Evolutionary conservation across 164 flowering plant genomes (phyloP).

Genomic region (Kingdonia uniflora): DNA sequence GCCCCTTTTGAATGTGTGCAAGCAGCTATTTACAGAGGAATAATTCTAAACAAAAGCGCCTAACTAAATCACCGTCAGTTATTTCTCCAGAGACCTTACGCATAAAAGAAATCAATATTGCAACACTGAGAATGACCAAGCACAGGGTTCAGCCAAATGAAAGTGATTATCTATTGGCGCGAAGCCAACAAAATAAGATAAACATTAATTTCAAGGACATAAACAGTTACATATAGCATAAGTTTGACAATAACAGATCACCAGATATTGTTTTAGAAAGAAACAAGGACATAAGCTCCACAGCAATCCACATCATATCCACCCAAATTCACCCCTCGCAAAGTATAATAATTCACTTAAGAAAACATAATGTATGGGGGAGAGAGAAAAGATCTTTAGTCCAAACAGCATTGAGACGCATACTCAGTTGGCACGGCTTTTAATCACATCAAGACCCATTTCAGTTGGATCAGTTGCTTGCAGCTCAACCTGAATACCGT

Average conservation of each 20-base stretch:
- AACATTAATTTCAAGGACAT: too few species aligned
- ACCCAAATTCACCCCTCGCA: slow-evolving; percentile 10
- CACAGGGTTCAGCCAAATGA: too few species aligned
- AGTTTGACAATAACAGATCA: slow-evolving; percentile 24
- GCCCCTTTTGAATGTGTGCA: too few species aligned
- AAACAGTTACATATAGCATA: slow-evolving; percentile 10
- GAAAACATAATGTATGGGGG: slow-evolving; percentile 7
- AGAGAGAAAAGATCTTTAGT: too few species aligned
- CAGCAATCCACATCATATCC: slow-evolving; percentile 15
- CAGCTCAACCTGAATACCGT: slow-evolving; percentile 71
- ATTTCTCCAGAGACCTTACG: too few species aligned
- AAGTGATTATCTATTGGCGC: too few species aligned
- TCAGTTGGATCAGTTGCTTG: slow-evolving; percentile 83
- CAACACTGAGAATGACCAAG: too few species aligned
- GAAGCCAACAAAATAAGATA: too few species aligned
- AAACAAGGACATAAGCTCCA: slow-evolving; percentile 5
- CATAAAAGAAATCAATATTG: too few species aligned
- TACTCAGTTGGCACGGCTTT: slow-evolving; percentile 31
- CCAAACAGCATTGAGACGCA: neutral
- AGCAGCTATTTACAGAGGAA: too few species aligned
- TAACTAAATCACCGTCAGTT: too few species aligned
- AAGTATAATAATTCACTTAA: slow-evolving; percentile 17
- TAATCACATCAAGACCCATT: slow-evolving; percentile 66
- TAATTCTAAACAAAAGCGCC: too few species aligned
- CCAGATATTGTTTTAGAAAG: slow-evolving; percentile 18